Evolutionary conservation across 352 stramenopile genomes (phyloP).

Genomic region (Aphanomyces cochlioides): DNA sequence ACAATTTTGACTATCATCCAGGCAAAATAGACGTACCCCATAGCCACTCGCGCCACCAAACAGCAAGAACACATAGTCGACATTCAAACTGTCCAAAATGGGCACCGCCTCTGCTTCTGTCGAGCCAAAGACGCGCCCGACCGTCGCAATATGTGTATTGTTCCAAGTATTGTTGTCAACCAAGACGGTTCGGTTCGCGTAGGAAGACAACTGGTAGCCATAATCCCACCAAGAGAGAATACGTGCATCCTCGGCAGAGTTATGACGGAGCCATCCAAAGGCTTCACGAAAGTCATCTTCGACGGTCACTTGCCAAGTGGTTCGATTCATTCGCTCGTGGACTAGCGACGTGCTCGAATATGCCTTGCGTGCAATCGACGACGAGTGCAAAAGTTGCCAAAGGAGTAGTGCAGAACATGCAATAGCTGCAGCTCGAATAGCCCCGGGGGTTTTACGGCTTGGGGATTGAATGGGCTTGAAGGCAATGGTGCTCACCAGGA

Average conservation of each 20-base stretch:
- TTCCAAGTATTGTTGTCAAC: conserved; percentile 98
- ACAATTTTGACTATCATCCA: not conserved
- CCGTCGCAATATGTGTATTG: conserved; percentile 94
- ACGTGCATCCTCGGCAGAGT: conserved; percentile 60
- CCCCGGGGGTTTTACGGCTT: conserved; percentile 28
- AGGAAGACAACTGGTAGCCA: conserved; percentile 75
- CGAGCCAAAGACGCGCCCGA: conserved; percentile 77
- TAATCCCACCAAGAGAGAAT: conserved; percentile 87
- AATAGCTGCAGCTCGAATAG: conserved; percentile 43
- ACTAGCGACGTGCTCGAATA: conserved; percentile 79
- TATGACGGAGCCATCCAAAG: conserved; percentile 75
- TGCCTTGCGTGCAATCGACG: conserved; percentile 58
- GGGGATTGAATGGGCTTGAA: not conserved
- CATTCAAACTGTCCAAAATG: conserved; percentile 69
- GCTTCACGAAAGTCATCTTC: conserved; percentile 81
- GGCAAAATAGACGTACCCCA: conserved; percentile 36
- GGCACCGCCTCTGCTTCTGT: conserved; percentile 62
- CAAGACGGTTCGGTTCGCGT: conserved; percentile 79
- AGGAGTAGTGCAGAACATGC: conserved; percentile 54
- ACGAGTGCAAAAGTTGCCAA: conserved; percentile 58
- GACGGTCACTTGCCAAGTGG: conserved; percentile 41
- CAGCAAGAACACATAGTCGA: conserved; percentile 76
- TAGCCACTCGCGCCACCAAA: conserved; percentile 62
- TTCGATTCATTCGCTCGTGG: conserved; percentile 56
- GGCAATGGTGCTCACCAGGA: not conserved